Base-by-base conservation (phyloP, 2,329 filamentous ascomycete genomes). In the Pyricularia sp. region DNA sequence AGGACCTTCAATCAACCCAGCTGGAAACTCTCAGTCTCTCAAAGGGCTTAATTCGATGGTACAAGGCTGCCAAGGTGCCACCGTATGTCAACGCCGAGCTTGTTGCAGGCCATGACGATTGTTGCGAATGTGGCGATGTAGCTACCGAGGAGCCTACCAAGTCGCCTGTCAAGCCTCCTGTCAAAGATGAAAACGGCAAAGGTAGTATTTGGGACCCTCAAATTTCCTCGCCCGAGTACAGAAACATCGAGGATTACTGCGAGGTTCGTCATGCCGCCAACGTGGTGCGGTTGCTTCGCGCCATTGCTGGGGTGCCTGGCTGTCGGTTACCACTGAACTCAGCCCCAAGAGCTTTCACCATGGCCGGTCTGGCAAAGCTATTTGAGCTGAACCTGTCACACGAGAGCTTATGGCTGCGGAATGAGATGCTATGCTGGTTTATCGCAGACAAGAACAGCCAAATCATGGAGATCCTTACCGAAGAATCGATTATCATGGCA, bases 271-370 rank as follows among this genome's bases (percentile, higher is more conserved):
- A 90, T 70, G 78, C 84, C 13, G 82, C 81, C 31, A 82, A 82
- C 24, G 84, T 94, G 40, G 78, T 89, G 60, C 80, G 86, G 1
- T 75, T 90, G 0, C 75, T 90, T 4, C 78, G 83, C 69, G 77
- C 81, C 12, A 80, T 90, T 55, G 78, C 66, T 22, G 65, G 63
- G 5, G 49, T n/a, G 2, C 67, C 84, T 67, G 82, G 81, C 2
- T 76, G 81, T 3, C 75, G 79, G 33, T 77, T 85, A 0, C 75
- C 78, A 1, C 72, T 91, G 16, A 82, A 90, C 72, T 89, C 87
- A 0, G 87, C 88, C 0, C 78, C 82, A 12, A 85, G 88, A 16
- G 75, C 88, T 49, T 90, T 85, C 80, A 89, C 87, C 0, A 78
- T 89, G n/a, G 82, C 84, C 40, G 83, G 81, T 3, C 73, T 90